Base-by-base conservation (phyloP, 2,329 filamentous ascomycete genomes). In the Epichloe hybrida region DNA sequence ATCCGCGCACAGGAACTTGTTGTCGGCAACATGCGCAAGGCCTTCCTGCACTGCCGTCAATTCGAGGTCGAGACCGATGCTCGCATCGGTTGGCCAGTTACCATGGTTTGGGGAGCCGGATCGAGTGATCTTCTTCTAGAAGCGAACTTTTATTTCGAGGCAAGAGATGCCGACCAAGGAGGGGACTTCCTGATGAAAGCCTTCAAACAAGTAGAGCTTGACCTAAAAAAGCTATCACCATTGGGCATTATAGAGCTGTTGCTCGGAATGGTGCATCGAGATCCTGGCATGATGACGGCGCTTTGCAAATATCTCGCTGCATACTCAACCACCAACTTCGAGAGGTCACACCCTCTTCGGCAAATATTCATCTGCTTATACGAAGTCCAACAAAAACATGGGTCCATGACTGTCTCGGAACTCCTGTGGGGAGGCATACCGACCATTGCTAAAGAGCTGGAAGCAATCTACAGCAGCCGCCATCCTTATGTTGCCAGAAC, bases 311-410 rank as follows among this genome's bases (percentile, higher is more conserved):
- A 72, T 52, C 56, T 72, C 35, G 67, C 69, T 2, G 69, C 69
- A 12, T 72, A 69, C 51, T 67, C 70, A 43, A 62, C 67, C 5
- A 72, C 69, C 1, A 69, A 72, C 55, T 62, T 70, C 31, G 70
- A 72, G 49, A 64, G 69, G 36, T 61, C 66, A 4, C 69, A 72
- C 52, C 70, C 70, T 1, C 59, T 72, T 17, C 67, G 70, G 7
- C 66, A 67, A 50, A 70, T 71, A 3, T 72, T 72, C 50, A 64
- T 61, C 13, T 68, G 67, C 40, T 52, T 72, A 23, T 72, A 72
- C 55, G 69, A 72, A 38, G 66, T 72, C 5, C 69, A 71, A 51
- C 70, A 72, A 52, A 72, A 71, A 41, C 69, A 72, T 52, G 70
- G 70, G 2, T 61, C 70, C 7, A 57, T 56, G 3, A 70, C 66